These are phyloP conservation scores for Fusarium nygamai DNA, from an alignment of 2,329 filamentous ascomycete genomes.

Conservation along the genomic window DNA sequence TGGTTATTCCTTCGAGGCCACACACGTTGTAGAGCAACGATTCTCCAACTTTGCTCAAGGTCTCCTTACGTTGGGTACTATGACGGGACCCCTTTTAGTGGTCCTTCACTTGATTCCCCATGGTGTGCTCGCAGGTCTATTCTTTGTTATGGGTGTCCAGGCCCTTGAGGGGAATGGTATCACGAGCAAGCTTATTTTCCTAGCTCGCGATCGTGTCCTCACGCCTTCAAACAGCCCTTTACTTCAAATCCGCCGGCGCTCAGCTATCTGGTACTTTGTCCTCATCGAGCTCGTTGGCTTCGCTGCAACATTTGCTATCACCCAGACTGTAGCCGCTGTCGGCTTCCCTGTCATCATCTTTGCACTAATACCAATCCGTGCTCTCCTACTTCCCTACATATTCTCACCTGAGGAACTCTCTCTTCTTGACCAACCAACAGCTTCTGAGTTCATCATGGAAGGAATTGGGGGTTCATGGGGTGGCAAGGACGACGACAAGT, in stretches of 20 bases:
- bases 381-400: slow-evolving; percentile 69
- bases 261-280: slow-evolving; percentile 78
- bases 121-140: slow-evolving; percentile 81
- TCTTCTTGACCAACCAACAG: slow-evolving; percentile 76
- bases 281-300: slow-evolving; percentile 75
- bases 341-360: slow-evolving; percentile 82
- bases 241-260: slow-evolving; percentile 66
- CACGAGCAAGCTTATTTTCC: slow-evolving; percentile 77
- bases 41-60: slow-evolving; percentile 82
- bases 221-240: slow-evolving; percentile 70
- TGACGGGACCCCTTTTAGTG: slow-evolving; percentile 77
- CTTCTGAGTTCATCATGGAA: slow-evolving; percentile 80
- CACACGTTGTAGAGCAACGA: slow-evolving; percentile 80
- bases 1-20: slow-evolving; percentile 60
- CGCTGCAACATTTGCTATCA: slow-evolving; percentile 82
- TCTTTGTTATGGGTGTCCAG: slow-evolving; percentile 87
- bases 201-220: slow-evolving; percentile 71
- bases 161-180: slow-evolving; percentile 81
- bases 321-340: slow-evolving; percentile 83
- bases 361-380: slow-evolving; percentile 72
- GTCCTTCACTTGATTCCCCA: slow-evolving; percentile 83
- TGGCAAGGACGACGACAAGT: slow-evolving; percentile 41
- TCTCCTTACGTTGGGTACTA: slow-evolving; percentile 80
- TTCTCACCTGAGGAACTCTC: slow-evolving; percentile 70
- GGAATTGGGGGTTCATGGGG: slow-evolving; percentile 74